Evolutionary conservation across 2,329 filamentous ascomycete genomes (phyloP).

Genomic region (Fusarium torreyae): DNA sequence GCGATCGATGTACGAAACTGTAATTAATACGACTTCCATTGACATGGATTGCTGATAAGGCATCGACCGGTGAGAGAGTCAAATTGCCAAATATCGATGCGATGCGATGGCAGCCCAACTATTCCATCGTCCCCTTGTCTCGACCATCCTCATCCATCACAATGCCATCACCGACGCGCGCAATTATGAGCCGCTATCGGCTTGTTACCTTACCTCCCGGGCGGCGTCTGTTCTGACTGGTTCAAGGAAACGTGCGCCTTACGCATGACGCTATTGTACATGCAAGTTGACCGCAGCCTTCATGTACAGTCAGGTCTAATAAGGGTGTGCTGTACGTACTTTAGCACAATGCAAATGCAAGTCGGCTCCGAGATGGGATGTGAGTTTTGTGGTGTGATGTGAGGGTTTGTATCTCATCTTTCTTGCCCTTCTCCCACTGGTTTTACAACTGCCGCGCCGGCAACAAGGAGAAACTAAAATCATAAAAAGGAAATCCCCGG

Average conservation of each 20-base stretch:
- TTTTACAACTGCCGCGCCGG: conserved; percentile 29
- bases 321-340: conserved; percentile 19
- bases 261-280: conserved; percentile 50
- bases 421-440: conserved; percentile 9
- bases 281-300: conserved; percentile 31
- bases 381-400: conserved; percentile 22
- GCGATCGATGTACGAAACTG: not conserved
- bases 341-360: conserved; percentile 9
- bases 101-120: conserved; percentile 34
- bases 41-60: conserved; percentile 32
- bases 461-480: not conserved
- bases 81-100: conserved; percentile 7
- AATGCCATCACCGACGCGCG: conserved; percentile 32
- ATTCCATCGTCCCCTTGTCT: conserved; percentile 15
- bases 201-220: conserved; percentile 41
- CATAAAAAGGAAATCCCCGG: conserved; percentile 20
- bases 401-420: conserved; percentile 21
- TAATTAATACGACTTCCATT: conserved; percentile 10
- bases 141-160: conserved; percentile 20
- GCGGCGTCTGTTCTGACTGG: conserved; percentile 38
- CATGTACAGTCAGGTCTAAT: conserved; percentile 7
- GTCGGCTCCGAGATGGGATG: conserved; percentile 29
- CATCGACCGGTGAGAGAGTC: conserved; percentile 34
- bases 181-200: conserved; percentile 40
- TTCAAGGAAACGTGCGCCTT: conserved; percentile 28